A percentile compares a stretch with the other conserved stretches of the same genome.
These are phyloP conservation scores for Besnoitia besnoiti DNA, from an alignment of 169 alveolate species.

Conservation along the genomic window DNA sequence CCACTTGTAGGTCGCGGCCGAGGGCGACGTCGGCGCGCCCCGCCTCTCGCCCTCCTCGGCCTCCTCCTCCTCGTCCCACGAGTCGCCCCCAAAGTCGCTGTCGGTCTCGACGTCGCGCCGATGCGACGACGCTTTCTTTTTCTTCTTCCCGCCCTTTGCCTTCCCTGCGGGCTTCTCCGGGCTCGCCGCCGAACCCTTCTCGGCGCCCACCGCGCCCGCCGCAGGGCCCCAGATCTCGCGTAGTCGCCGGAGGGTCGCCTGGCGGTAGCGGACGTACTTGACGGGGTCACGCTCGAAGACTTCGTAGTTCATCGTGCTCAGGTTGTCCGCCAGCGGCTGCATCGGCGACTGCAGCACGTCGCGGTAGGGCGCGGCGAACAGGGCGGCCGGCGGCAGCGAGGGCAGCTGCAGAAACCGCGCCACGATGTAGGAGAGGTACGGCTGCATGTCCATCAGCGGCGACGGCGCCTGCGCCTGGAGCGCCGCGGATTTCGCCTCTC, in stretches of 20 bases:
- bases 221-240: neutral
- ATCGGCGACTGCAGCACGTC: constrained; percentile 61
- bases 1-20: neutral
- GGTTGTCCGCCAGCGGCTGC: constrained; percentile 78
- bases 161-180: neutral
- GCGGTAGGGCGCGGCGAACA: constrained; percentile 25
- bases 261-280: constrained; percentile 82
- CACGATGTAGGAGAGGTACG: constrained; percentile 1
- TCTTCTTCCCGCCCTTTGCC: too few species aligned
- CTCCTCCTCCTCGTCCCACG: constrained; percentile 1
- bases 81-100: constrained; percentile 14
- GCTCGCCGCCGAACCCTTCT: neutral
- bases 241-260: constrained; percentile 71
- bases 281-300: constrained; percentile 82
- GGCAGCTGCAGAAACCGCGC: constrained; percentile 23
- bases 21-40: neutral
- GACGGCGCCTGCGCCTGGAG: neutral
- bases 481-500: neutral
- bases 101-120: neutral
- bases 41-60: too few species aligned
- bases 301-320: constrained; percentile 81
- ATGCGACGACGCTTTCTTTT: neutral
- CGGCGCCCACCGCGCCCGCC: neutral
- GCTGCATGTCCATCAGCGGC: neutral
- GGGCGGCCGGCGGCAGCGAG: constrained; percentile 29